A percentile compares a stretch with the other conserved stretches of the same genome.
Evolutionary conservation across 495 filamentous ascomycete genomes (phyloP).

Genomic region (Pyrenula massariospora): DNA sequence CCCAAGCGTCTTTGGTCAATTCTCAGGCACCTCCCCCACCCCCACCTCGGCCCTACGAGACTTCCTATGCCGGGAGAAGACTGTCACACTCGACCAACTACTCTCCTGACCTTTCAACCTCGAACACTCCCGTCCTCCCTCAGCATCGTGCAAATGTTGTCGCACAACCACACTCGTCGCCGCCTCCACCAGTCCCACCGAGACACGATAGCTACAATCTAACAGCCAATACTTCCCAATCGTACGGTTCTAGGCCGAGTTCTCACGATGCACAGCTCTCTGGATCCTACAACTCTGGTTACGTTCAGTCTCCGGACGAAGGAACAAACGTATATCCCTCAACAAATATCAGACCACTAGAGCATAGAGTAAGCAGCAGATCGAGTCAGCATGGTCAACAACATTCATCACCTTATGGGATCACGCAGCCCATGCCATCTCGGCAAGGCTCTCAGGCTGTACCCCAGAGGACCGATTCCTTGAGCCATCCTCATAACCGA

Average conservation of each 20-base stretch:
- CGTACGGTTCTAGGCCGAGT: not conserved
- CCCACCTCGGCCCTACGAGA: conserved; percentile 34
- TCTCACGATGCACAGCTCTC: not conserved
- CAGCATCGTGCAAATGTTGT: conserved; percentile 2
- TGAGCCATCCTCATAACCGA: conserved; percentile 46
- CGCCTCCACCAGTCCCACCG: conserved; percentile 9
- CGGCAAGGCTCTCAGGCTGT: conserved; percentile 8
- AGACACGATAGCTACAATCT: conserved; percentile 6
- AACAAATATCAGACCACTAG: conserved; percentile 14
- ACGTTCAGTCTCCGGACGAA: not conserved
- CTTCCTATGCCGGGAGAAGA: conserved; percentile 30
- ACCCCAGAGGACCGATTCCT: conserved; percentile 39
- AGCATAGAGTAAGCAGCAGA: conserved; percentile 26
- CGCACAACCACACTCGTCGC: conserved; percentile 14
- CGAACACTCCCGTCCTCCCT: conserved; percentile 3
- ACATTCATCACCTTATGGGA: conserved; percentile 26
- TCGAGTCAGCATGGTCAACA: conserved; percentile 15
- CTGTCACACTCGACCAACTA: conserved; percentile 16
- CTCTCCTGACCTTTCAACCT: conserved; percentile 6
- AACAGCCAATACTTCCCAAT: not conserved
- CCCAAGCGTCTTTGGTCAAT: conserved; percentile 5
- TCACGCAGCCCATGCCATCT: conserved; percentile 30
- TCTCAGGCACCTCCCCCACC: conserved; percentile 31
- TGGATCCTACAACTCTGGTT: not conserved
- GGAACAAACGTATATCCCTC: conserved; percentile 11